Base-by-base conservation (phyloP, 805 yeast genomes). In the Allodekkera sacchari region DNA sequence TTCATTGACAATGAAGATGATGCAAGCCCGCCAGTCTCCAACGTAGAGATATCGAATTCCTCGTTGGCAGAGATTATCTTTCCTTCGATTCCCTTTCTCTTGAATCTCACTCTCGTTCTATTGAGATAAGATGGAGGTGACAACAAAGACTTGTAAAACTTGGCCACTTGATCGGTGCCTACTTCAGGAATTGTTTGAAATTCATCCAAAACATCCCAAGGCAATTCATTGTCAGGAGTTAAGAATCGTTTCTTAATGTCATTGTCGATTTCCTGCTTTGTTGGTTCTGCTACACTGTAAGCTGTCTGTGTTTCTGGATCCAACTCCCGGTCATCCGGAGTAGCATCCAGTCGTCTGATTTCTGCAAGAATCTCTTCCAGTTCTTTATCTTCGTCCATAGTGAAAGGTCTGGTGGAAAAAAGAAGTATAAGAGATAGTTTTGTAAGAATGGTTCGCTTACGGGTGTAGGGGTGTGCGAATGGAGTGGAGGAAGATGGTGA, bases 61-160 rank as follows among this genome's bases (percentile, higher is more conserved):
- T 88, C 95, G 23, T 68, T 59, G 41, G 74, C 77, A 0, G 73
- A 66, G 2, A 58, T 57, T n/a, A 89, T 75, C 4, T 56, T 46
- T 10, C 96, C 96, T 2, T 67, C 65, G 5, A 92, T 66, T 1
- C 97, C 97, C 6, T 61, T 51, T 46, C 98, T 66, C 37, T 72
- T 72, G 55, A 83, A 81, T 32, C 81, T 63, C 33, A 77, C 67
- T 0, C 74, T 59, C 0, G 92, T 74, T 39, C 94, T 68, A 10
- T 73, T 68, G 11, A 77, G 63, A 4, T 75, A 61, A 4, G 64
- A 61, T 1, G 97, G 96, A 1, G 70, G 34, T 6, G 61, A 55
- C 23, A 79, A 56, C 34, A 87, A 59, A 5, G 66, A 60, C 18
- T 63, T 59, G 34, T 67, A 66, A 13, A 74, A 52, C n/a, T 42